These are phyloP conservation scores for Daldinia grandis DNA, from an alignment of 495 filamentous ascomycete genomes.

Conservation along the genomic window DNA sequence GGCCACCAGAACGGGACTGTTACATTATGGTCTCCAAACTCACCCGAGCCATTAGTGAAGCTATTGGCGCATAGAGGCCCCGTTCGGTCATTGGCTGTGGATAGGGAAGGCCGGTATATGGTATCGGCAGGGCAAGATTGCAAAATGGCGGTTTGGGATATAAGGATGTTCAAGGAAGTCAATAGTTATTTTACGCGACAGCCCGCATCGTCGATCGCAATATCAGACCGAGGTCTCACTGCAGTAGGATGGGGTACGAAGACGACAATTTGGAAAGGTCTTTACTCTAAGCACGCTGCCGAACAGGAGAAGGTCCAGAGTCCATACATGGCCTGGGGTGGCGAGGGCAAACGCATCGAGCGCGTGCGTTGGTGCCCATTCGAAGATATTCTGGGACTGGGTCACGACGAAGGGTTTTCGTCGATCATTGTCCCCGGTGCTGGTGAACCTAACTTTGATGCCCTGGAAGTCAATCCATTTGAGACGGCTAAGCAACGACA, in stretches of 20 bases:
- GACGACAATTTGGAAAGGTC: conserved; percentile 85
- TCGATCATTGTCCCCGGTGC: conserved; percentile 91
- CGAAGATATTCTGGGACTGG: conserved; percentile 88
- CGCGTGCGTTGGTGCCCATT: conserved; percentile 90
- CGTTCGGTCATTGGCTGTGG: conserved; percentile 85
- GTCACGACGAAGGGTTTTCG: conserved; percentile 85
- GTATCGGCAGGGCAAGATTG: conserved; percentile 89
- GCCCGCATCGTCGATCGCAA: conserved; percentile 83
- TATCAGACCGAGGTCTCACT: conserved; percentile 86
- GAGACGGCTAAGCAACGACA: conserved; percentile 92
- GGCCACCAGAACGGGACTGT: conserved; percentile 96
- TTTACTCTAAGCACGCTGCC: conserved; percentile 72
- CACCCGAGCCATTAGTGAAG: conserved; percentile 84
- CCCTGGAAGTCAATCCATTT: conserved; percentile 94
- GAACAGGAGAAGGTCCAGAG: conserved; percentile 82
- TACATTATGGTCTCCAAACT: conserved; percentile 95
- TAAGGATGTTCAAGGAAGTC: conserved; percentile 91
- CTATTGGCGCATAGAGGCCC: conserved; percentile 93
- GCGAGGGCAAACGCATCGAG: conserved; percentile 82
- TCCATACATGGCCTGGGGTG: conserved; percentile 94
- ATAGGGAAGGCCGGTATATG: conserved; percentile 94
- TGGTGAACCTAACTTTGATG: conserved; percentile 96
- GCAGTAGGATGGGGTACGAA: conserved; percentile 94
- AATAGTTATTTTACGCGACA: conserved; percentile 87
- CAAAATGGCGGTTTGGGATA: conserved; percentile 95